A percentile compares a stretch with the other conserved stretches of the same genome.
Evolutionary conservation across 2,329 filamentous ascomycete genomes (phyloP).

Genomic region (Trichoderma lentiforme): DNA sequence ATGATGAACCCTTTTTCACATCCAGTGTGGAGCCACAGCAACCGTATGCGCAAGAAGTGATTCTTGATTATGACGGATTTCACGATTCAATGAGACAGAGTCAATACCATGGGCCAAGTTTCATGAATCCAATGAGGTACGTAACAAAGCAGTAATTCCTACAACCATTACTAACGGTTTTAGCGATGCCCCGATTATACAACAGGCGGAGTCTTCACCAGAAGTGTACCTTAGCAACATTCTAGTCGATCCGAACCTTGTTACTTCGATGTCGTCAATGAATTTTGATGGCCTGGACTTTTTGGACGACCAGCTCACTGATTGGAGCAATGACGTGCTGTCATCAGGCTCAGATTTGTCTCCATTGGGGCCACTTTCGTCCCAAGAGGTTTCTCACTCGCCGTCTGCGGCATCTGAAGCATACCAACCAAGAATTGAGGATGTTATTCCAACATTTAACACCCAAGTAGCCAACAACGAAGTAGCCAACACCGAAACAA

Average conservation of each 20-base stretch:
- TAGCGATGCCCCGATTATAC: not conserved
- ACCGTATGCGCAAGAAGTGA: not conserved
- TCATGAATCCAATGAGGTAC: not conserved
- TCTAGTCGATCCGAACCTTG: not conserved
- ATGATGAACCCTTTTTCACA: not conserved
- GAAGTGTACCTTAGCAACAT: not conserved
- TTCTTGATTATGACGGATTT: not conserved
- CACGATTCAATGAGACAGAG: not conserved
- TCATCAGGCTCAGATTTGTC: not conserved
- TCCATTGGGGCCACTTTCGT: not conserved
- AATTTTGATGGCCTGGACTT: not conserved
- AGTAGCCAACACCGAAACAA: not conserved
- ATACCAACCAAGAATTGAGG: not conserved
- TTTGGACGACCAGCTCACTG: not conserved
- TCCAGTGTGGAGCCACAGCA: not conserved
- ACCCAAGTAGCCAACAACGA: not conserved
- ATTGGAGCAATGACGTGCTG: not conserved
- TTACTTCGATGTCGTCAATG: too few species aligned
- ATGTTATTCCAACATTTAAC: not conserved
- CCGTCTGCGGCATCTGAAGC: not conserved
- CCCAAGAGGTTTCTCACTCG: not conserved
- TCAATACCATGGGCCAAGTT: not conserved
- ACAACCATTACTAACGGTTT: not conserved
- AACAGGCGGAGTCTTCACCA: not conserved
- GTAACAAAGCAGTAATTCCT: not conserved